Conservation (phyloP, 2,329 filamentous ascomycete genomes). For the Lasiodiplodia gonubiensis region DNA sequence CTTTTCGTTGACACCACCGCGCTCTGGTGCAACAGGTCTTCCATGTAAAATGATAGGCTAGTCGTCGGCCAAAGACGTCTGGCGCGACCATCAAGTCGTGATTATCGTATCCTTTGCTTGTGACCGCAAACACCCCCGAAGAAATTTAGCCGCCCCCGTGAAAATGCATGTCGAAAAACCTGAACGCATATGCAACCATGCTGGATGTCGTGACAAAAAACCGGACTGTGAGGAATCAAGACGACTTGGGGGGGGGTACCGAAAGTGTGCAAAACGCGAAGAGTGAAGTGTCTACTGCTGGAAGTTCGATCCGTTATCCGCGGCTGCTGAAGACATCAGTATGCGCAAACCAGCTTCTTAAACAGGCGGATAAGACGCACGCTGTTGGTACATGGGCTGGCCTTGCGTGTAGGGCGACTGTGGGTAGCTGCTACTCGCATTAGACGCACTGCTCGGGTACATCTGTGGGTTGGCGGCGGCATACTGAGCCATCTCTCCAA, state of each 20-base stretch:
- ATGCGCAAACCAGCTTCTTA: not conserved
- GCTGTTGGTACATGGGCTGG: constrained; percentile 55
- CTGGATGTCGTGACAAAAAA: constrained; percentile 28
- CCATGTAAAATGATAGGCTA: constrained; percentile 22
- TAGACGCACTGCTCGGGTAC: constrained; percentile 51
- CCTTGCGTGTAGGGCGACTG: constrained; percentile 57
- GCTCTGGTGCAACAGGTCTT: constrained; percentile 22
- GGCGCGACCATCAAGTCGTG: constrained; percentile 28
- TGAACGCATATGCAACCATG: constrained; percentile 29
- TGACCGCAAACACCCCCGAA: constrained; percentile 39
- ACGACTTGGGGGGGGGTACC: constrained; percentile 24
- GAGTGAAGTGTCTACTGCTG: constrained; percentile 33
- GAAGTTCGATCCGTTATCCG: constrained; percentile 36
- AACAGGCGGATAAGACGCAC: constrained; percentile 37
- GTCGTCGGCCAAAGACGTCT: constrained; percentile 22
- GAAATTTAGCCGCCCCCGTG: constrained; percentile 45
- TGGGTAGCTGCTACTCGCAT: constrained; percentile 55
- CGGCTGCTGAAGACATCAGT: constrained; percentile 32
- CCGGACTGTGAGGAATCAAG: constrained; percentile 28
- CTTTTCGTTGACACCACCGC: constrained; percentile 22
- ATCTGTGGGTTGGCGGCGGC: constrained; percentile 43
- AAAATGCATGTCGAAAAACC: constrained; percentile 42
- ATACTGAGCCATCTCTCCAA: constrained; percentile 59
- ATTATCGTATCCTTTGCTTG: constrained; percentile 28
- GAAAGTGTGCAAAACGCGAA: constrained; percentile 19